Evolutionary conservation across 257 asterid genomes (phyloP).

Genomic region (Asclepias syriaca): DNA sequence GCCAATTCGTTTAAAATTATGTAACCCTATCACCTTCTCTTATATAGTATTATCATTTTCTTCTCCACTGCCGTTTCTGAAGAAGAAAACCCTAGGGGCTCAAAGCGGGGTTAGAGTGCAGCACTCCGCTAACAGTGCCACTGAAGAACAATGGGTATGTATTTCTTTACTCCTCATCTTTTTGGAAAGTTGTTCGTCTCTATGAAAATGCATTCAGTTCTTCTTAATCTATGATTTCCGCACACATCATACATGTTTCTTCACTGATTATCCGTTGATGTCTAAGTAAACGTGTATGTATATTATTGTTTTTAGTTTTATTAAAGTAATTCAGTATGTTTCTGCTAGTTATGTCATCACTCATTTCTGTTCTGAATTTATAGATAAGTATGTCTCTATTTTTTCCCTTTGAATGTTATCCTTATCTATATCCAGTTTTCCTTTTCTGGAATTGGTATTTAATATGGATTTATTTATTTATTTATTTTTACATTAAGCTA

Average conservation of each 20-base stretch:
- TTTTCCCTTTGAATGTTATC: background rate
- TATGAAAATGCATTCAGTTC: background rate
- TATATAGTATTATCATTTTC: background rate
- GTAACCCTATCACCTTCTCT: background rate
- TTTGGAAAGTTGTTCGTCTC: background rate
- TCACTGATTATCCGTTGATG: background rate
- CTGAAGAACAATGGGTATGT: slow-evolving; percentile 11
- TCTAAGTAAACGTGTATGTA: background rate
- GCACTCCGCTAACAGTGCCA: background rate
- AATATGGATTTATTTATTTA: background rate
- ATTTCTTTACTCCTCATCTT: background rate
- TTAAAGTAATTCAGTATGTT: background rate
- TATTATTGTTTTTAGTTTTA: background rate
- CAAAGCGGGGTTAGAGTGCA: background rate
- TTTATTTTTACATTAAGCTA: too few species aligned
- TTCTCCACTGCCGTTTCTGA: background rate
- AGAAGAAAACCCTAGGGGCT: background rate
- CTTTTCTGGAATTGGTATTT: background rate
- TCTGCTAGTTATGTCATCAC: background rate
- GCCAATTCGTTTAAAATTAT: background rate
- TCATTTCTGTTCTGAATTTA: background rate
- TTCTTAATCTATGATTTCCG: background rate
- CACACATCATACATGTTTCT: background rate
- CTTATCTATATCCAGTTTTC: background rate
- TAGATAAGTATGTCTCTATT: background rate